Evolutionary conservation across 495 filamentous ascomycete species (phyloP), one percentile per base, ranked within the genome.

Genomic region (Penicillium fimorum): DNA sequence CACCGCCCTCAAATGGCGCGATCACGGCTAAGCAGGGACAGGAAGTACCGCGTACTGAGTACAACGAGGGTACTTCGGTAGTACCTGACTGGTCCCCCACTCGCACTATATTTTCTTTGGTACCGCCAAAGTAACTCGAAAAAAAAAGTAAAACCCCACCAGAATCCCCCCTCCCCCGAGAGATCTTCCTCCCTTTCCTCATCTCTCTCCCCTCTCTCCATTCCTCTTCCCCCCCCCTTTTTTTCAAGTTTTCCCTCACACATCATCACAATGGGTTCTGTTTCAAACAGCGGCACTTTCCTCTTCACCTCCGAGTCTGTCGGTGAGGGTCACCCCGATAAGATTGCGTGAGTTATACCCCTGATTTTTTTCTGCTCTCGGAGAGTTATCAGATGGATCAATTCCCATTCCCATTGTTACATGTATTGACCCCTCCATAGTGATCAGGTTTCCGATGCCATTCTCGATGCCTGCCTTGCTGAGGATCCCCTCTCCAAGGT

Each of bases 231-330:
- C 57, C 35, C n/a, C 59, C 60, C 56, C 53, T 59, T 46, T 60
- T 46, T 47, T 57, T 47, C 44, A 53, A 33, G 46, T 48, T 43
- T 53, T 61, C 54, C 58, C 55, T 57, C 58, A 55, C 64, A 56
- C 57, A 57, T 53, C 51, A 62, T 70, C 78, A 84, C 70, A 79
- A 89, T 88, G 84, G 81, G 80, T 73, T 73, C 68, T 59, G 61
- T 76, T 50, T 65, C 81, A 64, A 85, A 83, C 76, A 73, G 75
- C 64, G 86, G 83, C 60, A 94, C 90, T 64, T 97, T 96, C 83
- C 86, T 97, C 64, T 98, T 98, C 88, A 98, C 93, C 75, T 98
- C 93, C 75, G 94, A 98, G 79, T 96, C 92, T 40, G 94, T 98
- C 67, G 93, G 93, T 70, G 92, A 96, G 81, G 94, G 94, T 61